phyloP scores from a whole-genome alignment of 129 eudicot species.

The Glebionis coronaria region DNA sequence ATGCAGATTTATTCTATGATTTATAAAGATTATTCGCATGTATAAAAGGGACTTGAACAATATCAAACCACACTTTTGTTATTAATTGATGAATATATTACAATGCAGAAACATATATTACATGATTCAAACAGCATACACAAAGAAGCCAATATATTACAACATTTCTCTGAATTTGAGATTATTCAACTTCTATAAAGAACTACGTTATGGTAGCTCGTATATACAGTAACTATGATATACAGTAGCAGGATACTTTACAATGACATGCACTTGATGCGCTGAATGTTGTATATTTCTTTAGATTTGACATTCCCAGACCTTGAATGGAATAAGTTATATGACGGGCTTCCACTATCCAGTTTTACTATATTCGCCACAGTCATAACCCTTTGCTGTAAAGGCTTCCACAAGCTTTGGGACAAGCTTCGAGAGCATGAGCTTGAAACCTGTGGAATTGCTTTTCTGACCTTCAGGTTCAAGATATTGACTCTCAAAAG shows the following conservation, averaged over 20 bases:
- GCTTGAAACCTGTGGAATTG: slow-evolving; percentile 88
- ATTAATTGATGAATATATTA: slow-evolving; percentile 14
- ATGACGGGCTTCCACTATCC: slow-evolving; percentile 15
- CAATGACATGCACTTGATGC: slow-evolving; percentile 14
- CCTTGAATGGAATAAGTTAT: slow-evolving; percentile 8
- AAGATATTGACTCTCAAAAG: slow-evolving; percentile 24
- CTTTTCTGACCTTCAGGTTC: slow-evolving; percentile 38
- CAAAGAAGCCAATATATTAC: slow-evolving; percentile 18
- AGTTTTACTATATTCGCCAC: slow-evolving; percentile 34
- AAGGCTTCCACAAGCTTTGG: slow-evolving; percentile 88
- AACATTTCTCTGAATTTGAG: slow-evolving; percentile 15
- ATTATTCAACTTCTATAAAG: not conserved
- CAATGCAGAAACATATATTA: not conserved
- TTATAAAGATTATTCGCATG: not conserved
- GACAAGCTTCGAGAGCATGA: slow-evolving; percentile 74
- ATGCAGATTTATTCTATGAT: no score
- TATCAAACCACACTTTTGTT: slow-evolving; percentile 2
- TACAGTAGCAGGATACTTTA: not conserved
- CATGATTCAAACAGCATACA: slow-evolving; percentile 9
- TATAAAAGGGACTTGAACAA: not conserved
- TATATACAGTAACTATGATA: slow-evolving; percentile 10
- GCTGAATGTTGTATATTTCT: not conserved
- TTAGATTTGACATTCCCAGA: not conserved
- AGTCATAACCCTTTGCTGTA: slow-evolving; percentile 57
- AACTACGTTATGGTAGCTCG: slow-evolving; percentile 1